phyloP scores from a whole-genome alignment of 768 basidiomycete genomes.

The Tricholoma flavovirens region DNA sequence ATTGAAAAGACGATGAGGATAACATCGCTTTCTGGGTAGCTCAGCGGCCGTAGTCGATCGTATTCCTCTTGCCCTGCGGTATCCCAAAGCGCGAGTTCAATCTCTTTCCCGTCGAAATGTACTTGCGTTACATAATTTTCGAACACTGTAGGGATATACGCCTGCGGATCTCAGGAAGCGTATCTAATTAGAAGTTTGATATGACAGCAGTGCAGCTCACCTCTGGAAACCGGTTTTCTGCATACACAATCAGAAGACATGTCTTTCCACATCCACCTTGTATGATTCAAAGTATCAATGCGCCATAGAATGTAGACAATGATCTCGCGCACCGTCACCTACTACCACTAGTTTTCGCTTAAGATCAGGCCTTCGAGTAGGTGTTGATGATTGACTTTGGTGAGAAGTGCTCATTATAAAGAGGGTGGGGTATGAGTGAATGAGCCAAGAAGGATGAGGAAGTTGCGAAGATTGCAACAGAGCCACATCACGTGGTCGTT shows the following conservation, averaged over 20 bases:
- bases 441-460: neutral
- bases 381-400: constrained; percentile 21
- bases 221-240: constrained; percentile 94
- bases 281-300: constrained; percentile 14
- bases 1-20: constrained; percentile 93
- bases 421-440: neutral
- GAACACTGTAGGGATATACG: constrained; percentile 91
- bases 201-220: constrained; percentile 35
- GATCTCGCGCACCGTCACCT: constrained; percentile 62
- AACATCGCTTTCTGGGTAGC: constrained; percentile 85
- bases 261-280: constrained; percentile 88
- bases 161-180: constrained; percentile 38
- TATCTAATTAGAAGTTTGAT: constrained; percentile 12
- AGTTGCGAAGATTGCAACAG: neutral
- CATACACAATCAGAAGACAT: constrained; percentile 93
- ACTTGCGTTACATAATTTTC: constrained; percentile 92
- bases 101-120: constrained; percentile 77
- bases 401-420: constrained; percentile 24
- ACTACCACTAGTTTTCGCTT: constrained; percentile 89
- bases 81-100: constrained; percentile 98
- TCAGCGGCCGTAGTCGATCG: constrained; percentile 79
- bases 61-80: constrained; percentile 98
- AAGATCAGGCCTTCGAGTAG: constrained; percentile 60
- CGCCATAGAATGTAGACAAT: constrained; percentile 3
- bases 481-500: constrained; percentile 25